Evolutionary conservation across 495 filamentous ascomycete species (phyloP), one percentile per base, ranked within the genome.

Genomic region (Aspergillus sclerotioniger): DNA sequence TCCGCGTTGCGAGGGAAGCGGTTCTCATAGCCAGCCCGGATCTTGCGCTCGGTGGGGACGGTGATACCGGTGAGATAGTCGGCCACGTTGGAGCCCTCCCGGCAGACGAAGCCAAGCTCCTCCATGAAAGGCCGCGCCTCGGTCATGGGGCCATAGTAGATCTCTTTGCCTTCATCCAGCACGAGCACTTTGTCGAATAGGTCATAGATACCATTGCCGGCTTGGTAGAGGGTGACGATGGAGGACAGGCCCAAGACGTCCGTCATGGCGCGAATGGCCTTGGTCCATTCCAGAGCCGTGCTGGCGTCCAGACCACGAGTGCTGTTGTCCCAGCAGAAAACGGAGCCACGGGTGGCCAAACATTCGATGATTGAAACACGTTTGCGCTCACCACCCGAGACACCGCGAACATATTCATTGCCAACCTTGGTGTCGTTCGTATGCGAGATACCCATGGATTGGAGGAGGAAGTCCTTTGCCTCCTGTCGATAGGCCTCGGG

Each of bases 361-460:
- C 82, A 85, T 62, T 90, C 87, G 1, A 85, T 81, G 67, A 89
- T 88, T 0, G 82, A 85, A 4, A 89, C 84, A 53, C 85, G 84
- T 65, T 90, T 90, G 51, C 91, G 84, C 71, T 96, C 91, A 49
- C 91, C 91, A 33, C 91, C 91, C 8, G 87, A 90, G 10, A 96
- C 84, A 63, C 91, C 91, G 13, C 91, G 88, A 32, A 92, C 81
- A 59, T 86, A 90, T 5, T 84, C 82, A 60, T 91, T 87, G 12
- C 91, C 91, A 15, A 94, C 88, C 58, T 91, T 87, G 0, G 91
- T 96, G 62, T 90, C 77, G 20, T 80, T 78, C 0, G 90, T 94
- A 63, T 94, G 90, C 57, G 89, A 84, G 47, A 94, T 93, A 46
- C 89, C 89, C 47, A 87, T 71, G 17, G 88, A 80, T 52, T 85